Base-by-base conservation (phyloP, 371 early-diverging fungal species). In the Mortierella sp. region DNA sequence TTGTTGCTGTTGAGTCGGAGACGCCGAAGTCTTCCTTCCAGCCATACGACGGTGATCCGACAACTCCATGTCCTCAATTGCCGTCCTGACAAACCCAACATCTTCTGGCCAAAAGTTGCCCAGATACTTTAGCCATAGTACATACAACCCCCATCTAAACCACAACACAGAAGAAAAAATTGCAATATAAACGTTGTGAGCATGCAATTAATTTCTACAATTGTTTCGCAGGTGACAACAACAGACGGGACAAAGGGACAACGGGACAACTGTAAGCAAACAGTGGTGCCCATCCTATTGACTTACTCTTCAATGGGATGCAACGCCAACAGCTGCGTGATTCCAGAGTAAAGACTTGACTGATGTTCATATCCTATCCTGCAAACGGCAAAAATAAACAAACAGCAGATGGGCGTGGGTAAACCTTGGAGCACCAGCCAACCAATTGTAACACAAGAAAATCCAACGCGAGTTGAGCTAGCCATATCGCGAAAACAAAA, bases 81-180 rank as follows among this genome's bases (percentile, higher is more conserved):
- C 75, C 5, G 72, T 75, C 29, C 87, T 76, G 18, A 77, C 73
- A 38, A 88, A 84, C 4, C 82, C 88, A 16, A 82, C 68, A 60
- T 88, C 88, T n/a, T 88, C 88, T 14, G 88, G 88, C 88, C 88
- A 88, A 60, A 83, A 84, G 29, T 71, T 76, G n/a, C 74, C 74
- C 44, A 87, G 55, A 41, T 81, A 83, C 29, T 84, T 77, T 60
- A 87, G 79, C 82, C 88, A 87, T 21, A 83, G 70, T 16, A 79
- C 77, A 55, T 84, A 84, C 10, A 87, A 46, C 0, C 70, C 75
- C 84, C 84, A 87, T 55, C 87, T 86, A 71, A 46, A 21, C 16
- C 4, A 35, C 54, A 14, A 58, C 41, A 41, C 41, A 18, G 72
- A 65, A 7, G 51, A 65, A 21, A 32, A 21, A 18, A 38, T 46